Conservation (phyloP, 129 eudicot species). For the Helichrysum umbraculigerum region DNA sequence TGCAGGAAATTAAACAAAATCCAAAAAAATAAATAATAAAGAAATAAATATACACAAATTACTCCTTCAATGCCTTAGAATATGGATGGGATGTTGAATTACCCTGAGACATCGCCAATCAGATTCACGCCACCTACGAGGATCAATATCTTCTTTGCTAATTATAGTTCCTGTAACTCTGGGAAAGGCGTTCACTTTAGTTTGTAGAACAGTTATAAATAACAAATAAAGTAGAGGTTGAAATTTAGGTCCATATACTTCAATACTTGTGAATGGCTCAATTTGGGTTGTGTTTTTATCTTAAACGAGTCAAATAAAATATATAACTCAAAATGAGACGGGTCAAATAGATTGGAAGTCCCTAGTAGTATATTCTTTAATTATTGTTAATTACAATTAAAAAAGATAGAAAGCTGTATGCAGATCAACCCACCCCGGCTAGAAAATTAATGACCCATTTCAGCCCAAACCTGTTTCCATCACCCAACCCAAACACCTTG, state of each 20-base stretch:
- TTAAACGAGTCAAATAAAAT: too few species aligned
- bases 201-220: not conserved
- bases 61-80: not conserved
- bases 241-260: too few species aligned
- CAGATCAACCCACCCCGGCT: too few species aligned
- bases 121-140: constrained; percentile 30
- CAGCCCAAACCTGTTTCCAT: too few species aligned
- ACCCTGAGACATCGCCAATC: constrained; percentile 43
- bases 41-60: not conserved
- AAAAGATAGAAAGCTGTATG: too few species aligned
- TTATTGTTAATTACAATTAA: too few species aligned
- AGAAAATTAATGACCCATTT: too few species aligned
- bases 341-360: too few species aligned
- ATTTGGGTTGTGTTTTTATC: too few species aligned
- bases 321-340: not conserved
- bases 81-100: not conserved
- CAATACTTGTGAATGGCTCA: too few species aligned
- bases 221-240: not conserved
- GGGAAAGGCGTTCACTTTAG: not conserved
- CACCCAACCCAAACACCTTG: too few species aligned
- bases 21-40: not conserved
- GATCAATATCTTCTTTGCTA: constrained; percentile 25
- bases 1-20: not conserved
- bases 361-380: too few species aligned
- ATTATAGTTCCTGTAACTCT: constrained; percentile 28